Evolutionary conservation across 164 flowering plant species (phyloP), one percentile per base, ranked within the genome.

Genomic region (Sextonia rubra): DNA sequence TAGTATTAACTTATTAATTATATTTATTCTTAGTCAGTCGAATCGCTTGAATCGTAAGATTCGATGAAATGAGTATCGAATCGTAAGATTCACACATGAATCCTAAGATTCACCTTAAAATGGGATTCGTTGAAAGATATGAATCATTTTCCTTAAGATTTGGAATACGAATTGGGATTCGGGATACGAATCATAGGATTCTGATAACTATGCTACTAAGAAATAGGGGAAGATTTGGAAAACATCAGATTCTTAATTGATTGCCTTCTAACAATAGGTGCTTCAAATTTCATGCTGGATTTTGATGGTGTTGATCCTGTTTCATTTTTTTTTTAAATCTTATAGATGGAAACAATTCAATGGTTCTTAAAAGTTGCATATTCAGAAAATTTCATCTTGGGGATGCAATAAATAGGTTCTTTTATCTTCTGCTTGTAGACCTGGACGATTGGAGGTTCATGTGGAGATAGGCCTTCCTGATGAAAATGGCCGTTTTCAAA

Each of bases 401-500:
- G 52, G 30, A 55, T 77, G 20, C 11, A 23, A 3, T 67, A 37
- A 24, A 29, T 76, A 17, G 32, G 26, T n/a, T 68, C 32, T 17
- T 69, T 37, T 71, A 26, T 24, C 15, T 76, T 23, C 73, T 73
- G n/a, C 69, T 74, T 75, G 62, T 68, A 89, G 93, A 80, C 93
- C 91, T 76, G 93, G 93, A 55, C 86, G 93, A 47, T 77, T 88
- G 75, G 91, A 87, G 81, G 99, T 95, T 66, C 98, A 93, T 82
- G 89, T 95, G 71, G 99, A 95, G 86, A 93, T 95, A 70, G 91
- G 91, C 84, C 98, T 95, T 82, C 99, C 99, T 47, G 98, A 95
- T 79, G 99, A 95, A 79, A 89, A 80, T 84, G 99, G 99, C 12
- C 96, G 99, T 24, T 27, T 93, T 60, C 98, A 95, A 75, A 93